Evolutionary conservation across 2,329 filamentous ascomycete species (phyloP).

Genomic region (Cryphonectria carpinicola): DNA sequence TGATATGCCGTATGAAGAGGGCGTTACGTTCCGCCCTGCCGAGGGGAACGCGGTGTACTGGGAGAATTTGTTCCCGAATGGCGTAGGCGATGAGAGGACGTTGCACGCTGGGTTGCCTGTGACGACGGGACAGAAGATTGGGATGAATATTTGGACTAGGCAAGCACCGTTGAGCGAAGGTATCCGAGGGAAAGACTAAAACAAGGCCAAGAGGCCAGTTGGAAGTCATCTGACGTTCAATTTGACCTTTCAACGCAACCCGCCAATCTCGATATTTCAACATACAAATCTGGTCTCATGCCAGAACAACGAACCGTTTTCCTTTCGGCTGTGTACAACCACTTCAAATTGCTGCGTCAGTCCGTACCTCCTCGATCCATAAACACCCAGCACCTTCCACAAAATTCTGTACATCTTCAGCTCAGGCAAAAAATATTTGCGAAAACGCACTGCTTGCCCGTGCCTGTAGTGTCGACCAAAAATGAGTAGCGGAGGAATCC

Average conservation of each 20-base stretch:
- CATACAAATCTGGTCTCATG: neutral
- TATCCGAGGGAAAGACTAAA: conserved; percentile 2
- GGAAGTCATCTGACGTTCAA: neutral
- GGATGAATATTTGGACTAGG: conserved; percentile 49
- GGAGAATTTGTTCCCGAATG: conserved; percentile 43
- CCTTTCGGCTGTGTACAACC: neutral
- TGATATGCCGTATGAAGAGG: conserved; percentile 44
- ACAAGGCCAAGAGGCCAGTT: neutral
- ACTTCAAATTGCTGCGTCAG: neutral
- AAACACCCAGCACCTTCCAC: neutral
- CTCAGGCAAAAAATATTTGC: neutral
- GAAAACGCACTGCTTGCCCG: neutral
- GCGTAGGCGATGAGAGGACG: conserved; percentile 43
- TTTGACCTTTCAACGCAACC: neutral
- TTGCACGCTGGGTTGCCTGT: conserved; percentile 46
- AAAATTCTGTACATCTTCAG: neutral
- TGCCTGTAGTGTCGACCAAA: neutral
- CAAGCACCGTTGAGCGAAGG: conserved; percentile 35
- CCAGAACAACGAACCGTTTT: neutral
- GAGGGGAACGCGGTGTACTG: conserved; percentile 47
- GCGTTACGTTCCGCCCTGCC: conserved; percentile 44
- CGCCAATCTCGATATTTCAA: neutral
- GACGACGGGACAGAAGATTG: conserved; percentile 44
- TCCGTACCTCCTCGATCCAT: neutral
- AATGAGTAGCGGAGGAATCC: neutral